Evolutionary conservation across 148 eudicot genomes (phyloP), one percentile per base, ranked within the genome.

Genomic region (Diospyros kaki): DNA sequence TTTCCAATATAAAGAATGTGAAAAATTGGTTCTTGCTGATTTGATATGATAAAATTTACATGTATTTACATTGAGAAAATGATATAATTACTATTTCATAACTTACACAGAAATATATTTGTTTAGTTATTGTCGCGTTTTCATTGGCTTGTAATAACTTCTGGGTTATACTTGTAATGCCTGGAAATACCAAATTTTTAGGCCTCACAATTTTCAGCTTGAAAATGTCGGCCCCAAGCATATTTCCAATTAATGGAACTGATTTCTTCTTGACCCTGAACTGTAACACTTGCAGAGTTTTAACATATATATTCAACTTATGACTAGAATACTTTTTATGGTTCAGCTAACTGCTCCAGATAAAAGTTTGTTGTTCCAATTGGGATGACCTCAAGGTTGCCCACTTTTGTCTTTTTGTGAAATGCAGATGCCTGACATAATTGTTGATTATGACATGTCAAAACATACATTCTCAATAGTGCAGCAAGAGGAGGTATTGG

Each of bases 381-480:
- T 64, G 71, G 65, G 53, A 43, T 43, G 15, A 43, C 71, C 44
- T 39, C 67, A 8, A 53, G 54, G 8, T 43, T 14, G 71, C 55
- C 52, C 75, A 77, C 41, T 41, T 17, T 43, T 67, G 65, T 56
- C 50, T 72, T 81, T 28, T 42, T 56, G 43, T 58, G n/a, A 76
- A 69, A 17, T 81, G 81, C 97, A 95, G 99, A 89, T 88, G 84
- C 99, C 99, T 44, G 99, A 95, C 83, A 72, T 93, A 66, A 78
- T 88, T 74, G 83, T 90, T 58, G 99, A 93, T 69, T 95, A 95
- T 81, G 90, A 91, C 82, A 88, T 93, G 91, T 87, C 90, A 13
- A 82, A 55, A 9, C 80, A 66, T 66, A 83, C 76, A 48, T 87
- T 81, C 80, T 88, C 85, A 5, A 66, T 89, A 56, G 88, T 93